A percentile compares a stretch with the other conserved stretches of the same genome.
These are phyloP conservation scores for Diplotaxis tenuifolia DNA, from an alignment of 345 rosid species.

Conservation along the genomic window DNA sequence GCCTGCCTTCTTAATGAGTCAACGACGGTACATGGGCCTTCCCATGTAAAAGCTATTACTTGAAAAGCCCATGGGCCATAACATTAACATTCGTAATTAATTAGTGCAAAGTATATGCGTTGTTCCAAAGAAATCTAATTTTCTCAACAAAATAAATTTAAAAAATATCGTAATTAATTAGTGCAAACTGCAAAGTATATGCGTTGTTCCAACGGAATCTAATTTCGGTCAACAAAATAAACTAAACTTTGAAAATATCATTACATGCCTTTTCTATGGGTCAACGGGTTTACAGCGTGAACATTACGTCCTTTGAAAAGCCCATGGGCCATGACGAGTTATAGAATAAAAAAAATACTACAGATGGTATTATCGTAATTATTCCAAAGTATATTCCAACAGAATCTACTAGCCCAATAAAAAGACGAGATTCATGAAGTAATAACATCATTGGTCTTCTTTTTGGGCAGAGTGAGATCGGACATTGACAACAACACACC, in stretches of 20 bases:
- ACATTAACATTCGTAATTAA: no score
- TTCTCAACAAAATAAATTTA: no score
- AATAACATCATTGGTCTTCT: constrained; percentile 16
- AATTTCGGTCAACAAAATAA: not conserved
- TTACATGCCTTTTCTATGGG: constrained; percentile 13
- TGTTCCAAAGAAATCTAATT: no score
- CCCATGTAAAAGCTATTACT: no score
- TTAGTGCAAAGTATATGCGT: no score
- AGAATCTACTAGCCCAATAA: constrained; percentile 32
- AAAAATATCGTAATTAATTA: no score
- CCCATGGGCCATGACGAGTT: constrained; percentile 34
- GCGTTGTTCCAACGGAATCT: not conserved
- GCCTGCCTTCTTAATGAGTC: constrained; percentile 12
- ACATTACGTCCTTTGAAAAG: constrained; percentile 25
- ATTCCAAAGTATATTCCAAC: constrained; percentile 9
- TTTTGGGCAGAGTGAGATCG: constrained; percentile 38
- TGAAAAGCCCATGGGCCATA: no score
- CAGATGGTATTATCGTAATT: constrained; percentile 16
- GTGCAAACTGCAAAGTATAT: no score
- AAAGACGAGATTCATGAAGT: constrained; percentile 28
- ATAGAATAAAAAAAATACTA: not conserved
- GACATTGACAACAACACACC: constrained; percentile 5
- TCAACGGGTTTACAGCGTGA: constrained; percentile 15
- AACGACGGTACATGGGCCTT: not conserved
- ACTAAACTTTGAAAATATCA: not conserved